These are phyloP conservation scores for Pichia heedii DNA, from an alignment of 805 yeast genomes.

Conservation along the genomic window DNA sequence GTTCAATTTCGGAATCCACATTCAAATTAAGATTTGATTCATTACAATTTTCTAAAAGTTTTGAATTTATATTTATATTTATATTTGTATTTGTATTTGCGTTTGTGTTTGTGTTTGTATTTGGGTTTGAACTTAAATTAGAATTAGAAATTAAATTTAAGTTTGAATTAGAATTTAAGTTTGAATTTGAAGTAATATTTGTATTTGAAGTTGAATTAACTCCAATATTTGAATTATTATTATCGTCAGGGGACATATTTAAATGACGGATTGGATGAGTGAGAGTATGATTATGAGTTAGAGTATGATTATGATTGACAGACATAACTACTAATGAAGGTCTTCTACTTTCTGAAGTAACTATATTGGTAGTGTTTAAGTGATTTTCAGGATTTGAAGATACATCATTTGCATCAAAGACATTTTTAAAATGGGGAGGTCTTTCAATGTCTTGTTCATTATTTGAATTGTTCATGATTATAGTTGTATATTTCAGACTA, in stretches of 20 bases:
- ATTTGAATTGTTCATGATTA: slow-evolving; percentile 30
- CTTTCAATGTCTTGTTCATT: slow-evolving; percentile 28
- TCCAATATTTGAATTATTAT: background rate
- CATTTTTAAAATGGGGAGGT: slow-evolving; percentile 27
- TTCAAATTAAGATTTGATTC: too few relatives aligned
- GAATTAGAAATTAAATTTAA: background rate
- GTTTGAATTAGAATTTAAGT: background rate
- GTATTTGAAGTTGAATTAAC: too few relatives aligned
- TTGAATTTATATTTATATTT: too few relatives aligned
- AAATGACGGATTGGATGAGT: background rate
- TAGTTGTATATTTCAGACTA: too few relatives aligned
- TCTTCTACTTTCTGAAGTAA: slow-evolving; percentile 23
- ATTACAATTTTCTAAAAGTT: too few relatives aligned
- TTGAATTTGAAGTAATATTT: background rate
- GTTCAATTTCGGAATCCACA: too few relatives aligned
- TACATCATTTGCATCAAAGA: slow-evolving; percentile 21
- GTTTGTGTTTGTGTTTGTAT: too few relatives aligned
- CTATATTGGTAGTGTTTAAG: slow-evolving; percentile 8
- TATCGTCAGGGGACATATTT: background rate
- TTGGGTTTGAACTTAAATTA: too few relatives aligned
- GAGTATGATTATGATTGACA: background rate
- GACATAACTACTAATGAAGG: slow-evolving; percentile 15
- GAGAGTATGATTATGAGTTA: background rate
- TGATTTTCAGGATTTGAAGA: slow-evolving; percentile 10
- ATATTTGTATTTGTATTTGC: too few relatives aligned